Base-by-base conservation (phyloP, 495 filamentous ascomycete genomes). In the Penicillium fimorum region DNA sequence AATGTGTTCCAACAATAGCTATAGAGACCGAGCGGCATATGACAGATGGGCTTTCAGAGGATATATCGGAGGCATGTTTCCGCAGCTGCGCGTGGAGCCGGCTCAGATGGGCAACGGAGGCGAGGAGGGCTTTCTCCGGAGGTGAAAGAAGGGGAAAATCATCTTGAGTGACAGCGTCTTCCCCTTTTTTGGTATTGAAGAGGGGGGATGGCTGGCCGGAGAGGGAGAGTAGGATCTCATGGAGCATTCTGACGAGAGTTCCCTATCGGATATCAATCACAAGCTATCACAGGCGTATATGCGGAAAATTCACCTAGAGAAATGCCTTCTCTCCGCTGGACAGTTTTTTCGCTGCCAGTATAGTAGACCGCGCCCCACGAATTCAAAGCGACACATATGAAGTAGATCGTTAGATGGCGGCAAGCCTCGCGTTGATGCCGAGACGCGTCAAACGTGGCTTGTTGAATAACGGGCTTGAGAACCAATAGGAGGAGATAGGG, bases 181-280 rank as follows among this genome's bases (percentile, higher is more conserved):
- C 61, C 41, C 76, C 61, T 44, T 61, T 41, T 20, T 73, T 57
- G 59, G 77, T 53, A 56, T 75, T 74, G 74, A 97, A 87, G 62
- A 97, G 84, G 44, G 91, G 85, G 52, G 93, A 97, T 25, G 90
- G 87, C 74, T 96, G 90, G 50, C 93, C 93, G 60, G 91, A 94
- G 70, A 98, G 87, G 66, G 90, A 90, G 68, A 98, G 87, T 62
- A 98, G 82, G 73, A 98, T 87, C 76, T 98, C 94, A 79, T 97
- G 93, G 66, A 97, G 87, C 93, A 97, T 97, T 72, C 69, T 79
- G 73, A 55, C 53, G 66, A 57, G 13, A 59, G 55, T 45, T 71
- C 62, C 41, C 72, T 77, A 57, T 40, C 9, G 18, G 24, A 48
- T 44, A 12, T 54, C 18, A 52, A 41, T 15, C 24, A 41, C 55